Base-by-base conservation (phyloP, 2,329 filamentous ascomycete genomes). In the Zelopaecilomyces penicillatus region DNA sequence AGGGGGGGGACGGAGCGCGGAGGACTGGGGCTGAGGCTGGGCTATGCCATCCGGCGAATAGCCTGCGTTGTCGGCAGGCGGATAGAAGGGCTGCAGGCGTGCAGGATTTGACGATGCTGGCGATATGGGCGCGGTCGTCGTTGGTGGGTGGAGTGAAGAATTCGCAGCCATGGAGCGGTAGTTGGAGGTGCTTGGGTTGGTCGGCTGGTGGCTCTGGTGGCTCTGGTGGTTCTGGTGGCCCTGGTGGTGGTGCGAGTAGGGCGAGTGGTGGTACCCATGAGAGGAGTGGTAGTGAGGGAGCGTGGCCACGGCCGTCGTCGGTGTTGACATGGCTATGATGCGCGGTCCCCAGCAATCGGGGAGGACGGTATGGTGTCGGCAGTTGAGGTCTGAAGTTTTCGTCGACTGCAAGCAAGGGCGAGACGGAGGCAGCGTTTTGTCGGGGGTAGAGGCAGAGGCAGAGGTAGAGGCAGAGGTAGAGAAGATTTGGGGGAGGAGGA, bases 261-360 rank as follows among this genome's bases (percentile, higher is more conserved):
- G 73, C 39, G 74, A 60, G 57, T 80, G 77, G 59, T 79, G 74
- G 59, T 82, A 82, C 70, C 82, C 80, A 68, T 80, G 80, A 59
- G 76, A 75, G 50, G 76, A 75, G 65, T 81, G 78, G 65, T 83
- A 81, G 58, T 77, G 78, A 62, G 82, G 81, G 60, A 87, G 73
- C 54, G 82, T 84, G 59, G 82, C 82, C 64, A 83, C 85, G 58
- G 82, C 83, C 59, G 82, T 85, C 50, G 85, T 87, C 55, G 86
- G 85, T 56, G 85, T 89, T 73, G 86, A 90, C 86, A 91, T 90
- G 36, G 39, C 43, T 27, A 10, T 41, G 37, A 34, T 30, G 29
- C 26, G 30, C 19, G 42, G 33, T 19, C 30, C 45, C 38, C 37
- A 33, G 4, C 39, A 27, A 8, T 30, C 12, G 30, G 19, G 39